Evolutionary conservation across 1,284 basidiomycete species (phyloP), one percentile per base, ranked within the genome.

Genomic region (Caloboletus inedulis): DNA sequence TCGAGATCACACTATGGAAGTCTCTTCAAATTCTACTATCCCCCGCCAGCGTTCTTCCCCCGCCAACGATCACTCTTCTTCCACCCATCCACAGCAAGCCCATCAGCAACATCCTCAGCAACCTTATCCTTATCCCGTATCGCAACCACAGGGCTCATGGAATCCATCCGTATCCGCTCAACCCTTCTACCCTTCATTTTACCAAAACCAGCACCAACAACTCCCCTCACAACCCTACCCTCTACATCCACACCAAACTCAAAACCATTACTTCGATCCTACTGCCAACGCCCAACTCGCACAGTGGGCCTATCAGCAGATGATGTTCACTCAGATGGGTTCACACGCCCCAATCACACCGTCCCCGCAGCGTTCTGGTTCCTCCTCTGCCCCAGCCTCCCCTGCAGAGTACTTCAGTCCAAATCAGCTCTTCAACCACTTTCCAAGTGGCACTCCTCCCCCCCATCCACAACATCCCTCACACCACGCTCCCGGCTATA

Each of bases 271-370:
- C 67, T 88, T 84, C 63, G 87, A 89, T 69, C 86, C 82, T 18
- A 27, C 69, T 2, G 75, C 83, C 45, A 89, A 88, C 63, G 85
- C 84, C 27, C 87, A 89, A 68, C 78, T 89, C 57, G 83, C 86
- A 7, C 86, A 88, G 69, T 91, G 88, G 89, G 85, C 88, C 31
- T 91, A 91, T 73, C 88, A 90, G 69, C 88, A 89, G 62, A 89
- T 90, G 87, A 82, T 89, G 80, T 86, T 81, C 74, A 68, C 74
- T 53, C 76, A 76, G 54, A 70, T 77, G 55, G 77, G 77, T 31
- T 69, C 75, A 29, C 65, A 68, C 43, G 53, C 68, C 30, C 59
- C 56, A 35, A 62, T 72, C 40, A 55, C 68, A 0, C 54, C 55
- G 0, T 6, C 61, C 27, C 59, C 68, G 31, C 69, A 74, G 57